Base-by-base conservation (phyloP, 2,329 filamentous ascomycete species). In the Claviceps africana region DNA sequence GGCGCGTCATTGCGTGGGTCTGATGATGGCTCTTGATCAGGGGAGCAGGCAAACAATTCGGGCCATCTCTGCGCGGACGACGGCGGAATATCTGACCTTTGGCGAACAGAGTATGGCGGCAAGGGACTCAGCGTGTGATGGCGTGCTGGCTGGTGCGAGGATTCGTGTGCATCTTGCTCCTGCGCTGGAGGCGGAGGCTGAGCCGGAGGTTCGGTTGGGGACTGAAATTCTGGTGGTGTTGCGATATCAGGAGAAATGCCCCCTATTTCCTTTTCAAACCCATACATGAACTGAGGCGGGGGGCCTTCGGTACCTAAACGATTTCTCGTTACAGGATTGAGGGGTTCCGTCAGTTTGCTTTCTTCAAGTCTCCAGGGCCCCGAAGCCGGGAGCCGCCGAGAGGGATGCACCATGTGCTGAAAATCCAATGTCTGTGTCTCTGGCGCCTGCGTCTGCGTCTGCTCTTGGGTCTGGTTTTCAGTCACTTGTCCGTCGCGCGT, bases 351-450 rank as follows among this genome's bases (percentile, higher is more conserved):
- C 37, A 81, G 65, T 53, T 76, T 70, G 10, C 77, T 80, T 62
- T 79, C 76, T 56, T 79, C 70, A 6, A 77, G 62, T 48, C 72
- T 76, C 77, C 77, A 81, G 19, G 67, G 67, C 0, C 70, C 72
- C n/a, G 66, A 63, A 1, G 69, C 70, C 28, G 70, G 69, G 3
- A 74, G 64, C 30, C 60, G 67, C 35, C 71, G 68, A 8, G 71
- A 62, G 10, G 70, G 67, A 42, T 71, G 72, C 31, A 50, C 15
- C 50, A 44, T 42, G 10, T 22, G 46, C 22, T 35, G 45, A 40
- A n/a, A 7, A 30, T 28, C 1, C 19, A 35, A 45, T 22, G 15
- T 19, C 25, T 42, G 33, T 30, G 17, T n/a, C 21, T 25, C 40
- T 42, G 46, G 21, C 17, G 21, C 40, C 19, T 31, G 35, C 6